Evolutionary conservation across 2,329 filamentous ascomycete species (phyloP).

Genomic region (Aspergillus oerlinghausenensis): DNA sequence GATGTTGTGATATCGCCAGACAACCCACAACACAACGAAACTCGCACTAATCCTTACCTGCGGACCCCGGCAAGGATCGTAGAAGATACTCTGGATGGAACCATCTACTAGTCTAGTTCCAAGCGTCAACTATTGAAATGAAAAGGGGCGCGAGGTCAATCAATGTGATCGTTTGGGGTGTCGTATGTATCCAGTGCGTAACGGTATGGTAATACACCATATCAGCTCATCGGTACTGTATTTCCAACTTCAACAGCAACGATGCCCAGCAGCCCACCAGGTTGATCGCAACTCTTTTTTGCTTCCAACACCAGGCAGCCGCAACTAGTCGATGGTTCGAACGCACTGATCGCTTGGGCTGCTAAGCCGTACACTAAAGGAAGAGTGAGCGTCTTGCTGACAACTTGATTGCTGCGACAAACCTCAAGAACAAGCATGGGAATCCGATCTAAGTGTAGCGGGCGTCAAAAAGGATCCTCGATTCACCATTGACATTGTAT

Average conservation of each 20-base stretch:
- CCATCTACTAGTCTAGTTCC: neutral
- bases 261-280: neutral
- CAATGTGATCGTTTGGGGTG: neutral
- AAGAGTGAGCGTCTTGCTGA: neutral
- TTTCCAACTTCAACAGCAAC: neutral
- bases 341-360: neutral
- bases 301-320: neutral
- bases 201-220: neutral
- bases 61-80: neutral
- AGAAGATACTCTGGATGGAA: neutral
- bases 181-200: neutral
- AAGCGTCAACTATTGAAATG: neutral
- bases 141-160: neutral
- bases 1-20: neutral
- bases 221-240: neutral
- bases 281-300: neutral
- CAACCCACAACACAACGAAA: neutral
- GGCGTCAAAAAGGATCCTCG: neutral
- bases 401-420: neutral
- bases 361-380: neutral
- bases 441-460: neutral
- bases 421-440: neutral
- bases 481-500: neutral
- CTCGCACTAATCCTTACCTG: neutral
- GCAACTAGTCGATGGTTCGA: neutral